These are phyloP conservation scores for Fusarium virguliforme DNA, from an alignment of 2,329 filamentous ascomycete species.

Conservation along the genomic window DNA sequence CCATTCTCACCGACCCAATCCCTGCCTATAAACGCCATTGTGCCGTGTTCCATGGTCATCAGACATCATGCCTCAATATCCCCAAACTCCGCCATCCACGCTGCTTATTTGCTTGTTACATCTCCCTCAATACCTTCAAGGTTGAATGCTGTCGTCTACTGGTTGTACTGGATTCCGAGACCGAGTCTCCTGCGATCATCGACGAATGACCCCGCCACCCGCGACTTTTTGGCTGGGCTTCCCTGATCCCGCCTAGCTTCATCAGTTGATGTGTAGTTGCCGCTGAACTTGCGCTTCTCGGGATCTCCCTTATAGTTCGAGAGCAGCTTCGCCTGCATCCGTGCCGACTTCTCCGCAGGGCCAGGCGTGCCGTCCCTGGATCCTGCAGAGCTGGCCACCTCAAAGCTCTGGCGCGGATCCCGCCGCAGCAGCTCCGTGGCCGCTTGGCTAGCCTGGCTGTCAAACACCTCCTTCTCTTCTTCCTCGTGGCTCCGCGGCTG, in stretches of 20 bases:
- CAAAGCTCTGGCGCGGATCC: conserved; percentile 69
- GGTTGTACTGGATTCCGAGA: conserved; percentile 68
- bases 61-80: conserved; percentile 24
- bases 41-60: conserved; percentile 35
- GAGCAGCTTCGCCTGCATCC: conserved; percentile 68
- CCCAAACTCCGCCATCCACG: conserved; percentile 34
- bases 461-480: conserved; percentile 70
- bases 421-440: conserved; percentile 82
- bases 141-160: conserved; percentile 29
- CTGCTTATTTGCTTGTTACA: conserved; percentile 26
- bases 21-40: conserved; percentile 26
- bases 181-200: conserved; percentile 63
- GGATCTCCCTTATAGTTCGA: conserved; percentile 61
- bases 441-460: conserved; percentile 84
- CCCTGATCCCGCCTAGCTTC: conserved; percentile 56
- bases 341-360: conserved; percentile 62
- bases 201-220: conserved; percentile 59
- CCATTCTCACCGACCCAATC: neutral
- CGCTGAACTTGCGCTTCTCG: conserved; percentile 69
- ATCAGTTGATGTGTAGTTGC: conserved; percentile 51
- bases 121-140: neutral
- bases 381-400: conserved; percentile 62
- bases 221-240: conserved; percentile 69
- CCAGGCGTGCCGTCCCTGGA: conserved; percentile 63
- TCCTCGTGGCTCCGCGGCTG: conserved; percentile 48